Conservation (phyloP, 2,329 filamentous ascomycete genomes). For the Macroventuria anomochaeta region DNA sequence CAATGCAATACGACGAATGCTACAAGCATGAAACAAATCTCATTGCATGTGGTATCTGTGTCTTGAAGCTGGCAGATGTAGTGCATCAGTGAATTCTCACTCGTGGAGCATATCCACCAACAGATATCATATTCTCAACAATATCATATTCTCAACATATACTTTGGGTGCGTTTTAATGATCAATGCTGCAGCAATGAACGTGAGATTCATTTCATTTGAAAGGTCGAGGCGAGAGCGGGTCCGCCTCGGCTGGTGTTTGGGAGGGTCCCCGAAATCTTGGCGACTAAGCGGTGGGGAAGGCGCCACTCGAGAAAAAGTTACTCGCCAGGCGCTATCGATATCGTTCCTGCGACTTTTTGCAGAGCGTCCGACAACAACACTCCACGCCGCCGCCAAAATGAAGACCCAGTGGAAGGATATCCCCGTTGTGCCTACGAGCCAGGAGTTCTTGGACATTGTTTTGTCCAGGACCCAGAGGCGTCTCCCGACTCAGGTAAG, state of each 20-base stretch:
- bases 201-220: no score
- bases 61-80: no score
- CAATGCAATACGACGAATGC: slow-evolving; percentile 2
- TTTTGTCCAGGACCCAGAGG: slow-evolving; percentile 83
- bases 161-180: no score
- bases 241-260: slow-evolving; percentile 1
- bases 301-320: slow-evolving; percentile 10
- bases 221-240: background rate
- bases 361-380: slow-evolving; percentile 26
- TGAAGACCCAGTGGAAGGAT: slow-evolving; percentile 58
- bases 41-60: no score
- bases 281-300: slow-evolving; percentile 9
- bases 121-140: no score
- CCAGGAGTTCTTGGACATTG: slow-evolving; percentile 97
- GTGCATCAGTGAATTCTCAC: no score
- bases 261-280: background rate
- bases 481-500: slow-evolving; percentile 94
- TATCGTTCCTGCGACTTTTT: slow-evolving; percentile 23
- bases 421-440: slow-evolving; percentile 88
- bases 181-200: no score
- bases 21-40: background rate
- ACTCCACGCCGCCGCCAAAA: slow-evolving; percentile 32
- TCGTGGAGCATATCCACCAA: no score
- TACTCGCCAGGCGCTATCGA: slow-evolving; percentile 15
- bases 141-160: no score